phyloP scores from a whole-genome alignment of 2,329 filamentous ascomycete species.

The Biscogniauxia mediterranea region DNA sequence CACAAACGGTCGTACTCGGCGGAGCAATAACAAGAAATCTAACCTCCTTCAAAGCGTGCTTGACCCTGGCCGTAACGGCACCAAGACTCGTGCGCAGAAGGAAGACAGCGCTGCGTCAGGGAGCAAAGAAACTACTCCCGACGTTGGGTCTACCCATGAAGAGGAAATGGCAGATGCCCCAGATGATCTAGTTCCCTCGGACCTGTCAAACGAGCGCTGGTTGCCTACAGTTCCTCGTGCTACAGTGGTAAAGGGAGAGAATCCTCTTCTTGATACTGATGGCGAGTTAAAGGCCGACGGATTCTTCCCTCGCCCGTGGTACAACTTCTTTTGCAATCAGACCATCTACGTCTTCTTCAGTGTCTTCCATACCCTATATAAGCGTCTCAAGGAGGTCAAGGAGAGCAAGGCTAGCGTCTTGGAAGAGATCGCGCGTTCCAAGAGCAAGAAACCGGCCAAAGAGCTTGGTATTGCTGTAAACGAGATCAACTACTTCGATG shows the following conservation, averaged over 20 bases:
- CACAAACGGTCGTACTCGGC: slow-evolving; percentile 65
- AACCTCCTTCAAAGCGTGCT: slow-evolving; percentile 84
- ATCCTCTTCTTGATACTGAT: slow-evolving; percentile 55
- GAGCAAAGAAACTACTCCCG: slow-evolving; percentile 88
- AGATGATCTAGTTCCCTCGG: slow-evolving; percentile 57
- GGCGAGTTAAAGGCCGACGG: slow-evolving; percentile 73
- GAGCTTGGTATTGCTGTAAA: slow-evolving; percentile 83
- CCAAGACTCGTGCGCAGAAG: slow-evolving; percentile 68
- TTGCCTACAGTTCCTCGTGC: slow-evolving; percentile 60
- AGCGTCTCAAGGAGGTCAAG: slow-evolving; percentile 81
- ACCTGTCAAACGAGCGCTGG: slow-evolving; percentile 64
- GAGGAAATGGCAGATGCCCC: slow-evolving; percentile 67
- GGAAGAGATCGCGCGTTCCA: slow-evolving; percentile 70
- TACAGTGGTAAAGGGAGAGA: slow-evolving; percentile 53
- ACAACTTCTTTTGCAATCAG: slow-evolving; percentile 89
- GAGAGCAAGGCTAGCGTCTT: slow-evolving; percentile 70
- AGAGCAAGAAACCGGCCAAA: slow-evolving; percentile 74
- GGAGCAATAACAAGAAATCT: slow-evolving; percentile 68
- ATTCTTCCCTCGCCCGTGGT: slow-evolving; percentile 75
- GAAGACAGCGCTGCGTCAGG: slow-evolving; percentile 75
- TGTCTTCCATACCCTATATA: slow-evolving; percentile 88
- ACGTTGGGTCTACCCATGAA: slow-evolving; percentile 72
- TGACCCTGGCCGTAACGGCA: slow-evolving; percentile 71
- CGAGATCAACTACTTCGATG: slow-evolving; percentile 72
- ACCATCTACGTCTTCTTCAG: slow-evolving; percentile 94